Evolutionary conservation across 441 rosid genomes (phyloP), one percentile per base, ranked within the genome.

Genomic region (Euphorbia schlechtendalii): DNA sequence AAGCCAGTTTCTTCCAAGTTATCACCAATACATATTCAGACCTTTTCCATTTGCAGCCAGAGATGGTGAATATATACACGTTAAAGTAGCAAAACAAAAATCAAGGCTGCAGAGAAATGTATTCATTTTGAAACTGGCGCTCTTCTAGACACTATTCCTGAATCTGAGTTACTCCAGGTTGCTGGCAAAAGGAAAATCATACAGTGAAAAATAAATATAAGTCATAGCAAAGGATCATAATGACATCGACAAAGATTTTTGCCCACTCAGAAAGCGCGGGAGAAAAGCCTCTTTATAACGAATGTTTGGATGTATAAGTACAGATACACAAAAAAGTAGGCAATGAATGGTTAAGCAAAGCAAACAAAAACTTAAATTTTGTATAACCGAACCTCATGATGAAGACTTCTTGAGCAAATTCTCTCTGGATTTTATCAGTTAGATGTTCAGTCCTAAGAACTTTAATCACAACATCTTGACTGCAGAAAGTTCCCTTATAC

Each of bases 401-500:
- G 63, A 78, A 74, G 63, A 87, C 77, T 78, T 87, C 94, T 77
- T 83, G 90, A 70, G 80, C 73, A 77, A 87, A 87, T 67, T 87
- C 94, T 71, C 67, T 78, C 68, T 1, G 76, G 52, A 77, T 58
- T 63, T 74, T 73, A 57, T 83, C 76, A 66, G 76, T 70, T 63
- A 78, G 74, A 69, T 81, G 78, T 64, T 83, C 90, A 14, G 59
- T 61, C 72, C 75, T 70, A 59, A 87, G 77, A 67, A 81, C 78
- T 81, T 87, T 87, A 54, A 85, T 81, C 43, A 87, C 90, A 66
- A 87, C 90, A 59, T 82, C 89, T 78, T 85, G 85, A 78, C 83
- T 67, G 63, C 71, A 70, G 74, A 79, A 85, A 27, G 76, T 76
- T 60, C 94, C 90, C 77, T 76, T 87, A 58, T 79, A 83, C 78